A percentile compares a stretch with the other conserved stretches of the same genome.
phyloP scores from a whole-genome alignment of 805 yeast genomes.

The Metschnikowia henanensis region DNA sequence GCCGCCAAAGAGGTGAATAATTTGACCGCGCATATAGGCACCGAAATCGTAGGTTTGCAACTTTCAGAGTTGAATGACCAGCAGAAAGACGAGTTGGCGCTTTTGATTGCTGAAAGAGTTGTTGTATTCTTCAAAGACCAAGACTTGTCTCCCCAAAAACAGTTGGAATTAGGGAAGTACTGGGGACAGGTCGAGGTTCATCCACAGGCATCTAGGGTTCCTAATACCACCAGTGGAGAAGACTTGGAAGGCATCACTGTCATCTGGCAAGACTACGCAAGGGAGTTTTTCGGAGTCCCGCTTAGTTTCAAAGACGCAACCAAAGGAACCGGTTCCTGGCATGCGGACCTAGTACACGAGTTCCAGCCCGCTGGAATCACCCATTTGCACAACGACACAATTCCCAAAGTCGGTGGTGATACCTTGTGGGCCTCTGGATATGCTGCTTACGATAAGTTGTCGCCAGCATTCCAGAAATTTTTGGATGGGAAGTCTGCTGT shows the following conservation, averaged over 20 bases:
- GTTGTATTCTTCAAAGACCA: slow-evolving; percentile 29
- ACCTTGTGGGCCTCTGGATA: slow-evolving; percentile 54
- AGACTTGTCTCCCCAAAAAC: slow-evolving; percentile 27
- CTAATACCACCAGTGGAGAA: slow-evolving; percentile 9
- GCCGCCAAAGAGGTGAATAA: slow-evolving; percentile 27
- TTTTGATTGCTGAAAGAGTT: slow-evolving; percentile 27
- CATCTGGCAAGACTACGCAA: slow-evolving; percentile 29
- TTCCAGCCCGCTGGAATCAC: slow-evolving; percentile 56
- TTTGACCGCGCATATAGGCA: slow-evolving; percentile 29
- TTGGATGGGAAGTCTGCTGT: slow-evolving; percentile 54
- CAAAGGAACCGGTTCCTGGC: slow-evolving; percentile 25
- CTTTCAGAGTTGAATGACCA: slow-evolving; percentile 25
- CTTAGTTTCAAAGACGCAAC: slow-evolving; percentile 27
- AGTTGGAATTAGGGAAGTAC: slow-evolving; percentile 21
- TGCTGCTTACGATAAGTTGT: slow-evolving; percentile 54
- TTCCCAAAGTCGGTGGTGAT: slow-evolving; percentile 53
- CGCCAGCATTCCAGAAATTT: slow-evolving; percentile 48
- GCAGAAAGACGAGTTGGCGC: slow-evolving; percentile 28
- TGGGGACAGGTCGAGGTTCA: slow-evolving; percentile 19
- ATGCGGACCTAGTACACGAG: slow-evolving; percentile 56
- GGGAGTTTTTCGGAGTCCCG: slow-evolving; percentile 19
- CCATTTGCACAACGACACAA: slow-evolving; percentile 49
- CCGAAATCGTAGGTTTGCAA: slow-evolving; percentile 28
- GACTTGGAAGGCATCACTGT: slow-evolving; percentile 24
- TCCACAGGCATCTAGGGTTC: slow-evolving; percentile 15